Conservation (phyloP, 73 alveolate species). For the Durusdinium trenchii region DNA sequence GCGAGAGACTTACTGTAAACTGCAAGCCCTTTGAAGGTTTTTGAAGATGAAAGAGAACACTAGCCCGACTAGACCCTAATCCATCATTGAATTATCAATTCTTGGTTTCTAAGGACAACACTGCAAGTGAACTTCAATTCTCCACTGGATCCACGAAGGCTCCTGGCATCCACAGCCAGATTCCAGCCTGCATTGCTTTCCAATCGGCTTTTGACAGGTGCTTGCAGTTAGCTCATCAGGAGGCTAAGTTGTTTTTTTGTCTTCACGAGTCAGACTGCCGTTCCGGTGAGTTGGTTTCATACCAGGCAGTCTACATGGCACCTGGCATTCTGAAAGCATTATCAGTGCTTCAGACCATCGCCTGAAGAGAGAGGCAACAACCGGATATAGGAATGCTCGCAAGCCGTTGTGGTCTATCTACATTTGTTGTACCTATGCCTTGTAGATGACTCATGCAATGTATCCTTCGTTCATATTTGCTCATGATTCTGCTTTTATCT, state of each 20-base stretch:
- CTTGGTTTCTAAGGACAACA: conserved; percentile 63
- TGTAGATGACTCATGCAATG: neutral
- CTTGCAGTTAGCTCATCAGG: conserved; percentile 23
- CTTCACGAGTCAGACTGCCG: too few species aligned
- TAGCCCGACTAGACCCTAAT: too few species aligned
- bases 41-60: too few species aligned
- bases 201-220: neutral
- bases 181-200: neutral
- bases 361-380: conserved; percentile 59
- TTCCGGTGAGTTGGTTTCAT: too few species aligned
- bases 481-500: too few species aligned
- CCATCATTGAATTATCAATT: too few species aligned
- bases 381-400: too few species aligned
- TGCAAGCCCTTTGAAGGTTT: too few species aligned
- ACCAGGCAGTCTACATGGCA: conserved; percentile 53
- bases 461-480: too few species aligned
- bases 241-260: conserved; percentile 6
- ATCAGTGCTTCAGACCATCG: conserved; percentile 64
- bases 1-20: neutral
- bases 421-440: too few species aligned
- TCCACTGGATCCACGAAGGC: conserved; percentile 71
- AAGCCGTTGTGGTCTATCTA: too few species aligned
- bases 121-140: conserved; percentile 60
- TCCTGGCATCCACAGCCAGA: too few species aligned
- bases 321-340: conserved; percentile 63